Base-by-base conservation (phyloP, 2,329 filamentous ascomycete species). In the Trichoderma cornu-damae region DNA sequence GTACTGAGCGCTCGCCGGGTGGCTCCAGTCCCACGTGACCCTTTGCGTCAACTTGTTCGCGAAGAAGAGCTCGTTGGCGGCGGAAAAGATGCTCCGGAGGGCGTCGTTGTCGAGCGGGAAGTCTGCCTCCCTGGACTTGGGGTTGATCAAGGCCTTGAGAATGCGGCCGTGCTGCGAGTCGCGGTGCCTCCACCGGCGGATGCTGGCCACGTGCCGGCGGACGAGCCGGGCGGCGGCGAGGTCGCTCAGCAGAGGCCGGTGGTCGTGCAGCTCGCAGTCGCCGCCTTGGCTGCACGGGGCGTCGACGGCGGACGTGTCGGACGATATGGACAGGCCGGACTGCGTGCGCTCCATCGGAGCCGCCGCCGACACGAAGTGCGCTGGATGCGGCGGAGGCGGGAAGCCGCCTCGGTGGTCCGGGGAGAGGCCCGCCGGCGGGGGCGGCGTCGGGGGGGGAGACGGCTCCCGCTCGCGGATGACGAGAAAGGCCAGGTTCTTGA, bases 61-160 rank as follows among this genome's bases (percentile, higher is more conserved):
- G 68, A 87, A 87, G 71, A 87, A 86, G 42, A 86, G 75, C 53
- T 82, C 79, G 69, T 87, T 85, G 42, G 79, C 79, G 7, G 83
- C 78, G 9, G 76, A 79, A 65, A 86, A 82, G 61, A 86, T 83
- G 65, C 76, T 78, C 47, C 77, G 73, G 2, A 86, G 73, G 3
- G 81, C 80, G 12, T 76, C 72, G 62, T 84, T 77, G 69, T 85
- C 82, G 30, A 86, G 75, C 1, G 74, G 71, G 49, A 83, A 81
- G 37, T 78, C 75, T 18, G 73, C 73, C 4, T 73, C 69, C 5
- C 70, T 69, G 6, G 72, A 72, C 58, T 76, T 77, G 4, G 72
- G 80, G 52, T 74, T 77, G 65, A 86, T 83, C 49, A 86, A 76
- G 24, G 77, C 77, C 59, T 78, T 77, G 18, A 86, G 72, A 57